These are phyloP conservation scores for Trichoderma aggressivum DNA, from an alignment of 2,329 filamentous ascomycete genomes.

Conservation along the genomic window DNA sequence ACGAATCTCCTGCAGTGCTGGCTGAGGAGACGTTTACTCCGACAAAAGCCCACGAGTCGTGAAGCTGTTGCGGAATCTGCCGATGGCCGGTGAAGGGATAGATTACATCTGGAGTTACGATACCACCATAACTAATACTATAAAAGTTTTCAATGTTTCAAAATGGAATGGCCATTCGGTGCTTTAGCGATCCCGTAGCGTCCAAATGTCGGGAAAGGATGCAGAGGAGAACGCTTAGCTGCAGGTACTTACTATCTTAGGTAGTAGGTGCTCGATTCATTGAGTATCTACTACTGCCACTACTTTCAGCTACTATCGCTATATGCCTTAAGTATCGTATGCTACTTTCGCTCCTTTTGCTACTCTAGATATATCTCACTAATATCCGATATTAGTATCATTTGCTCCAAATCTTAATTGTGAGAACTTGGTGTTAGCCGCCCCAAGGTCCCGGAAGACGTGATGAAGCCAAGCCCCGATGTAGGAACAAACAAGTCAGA, in stretches of 20 bases:
- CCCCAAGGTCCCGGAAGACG: neutral
- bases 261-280: neutral
- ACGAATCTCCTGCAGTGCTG: neutral
- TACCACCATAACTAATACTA: neutral
- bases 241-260: neutral
- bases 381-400: neutral
- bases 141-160: neutral
- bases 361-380: neutral
- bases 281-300: neutral
- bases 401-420: neutral
- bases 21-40: neutral
- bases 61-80: neutral
- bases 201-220: neutral
- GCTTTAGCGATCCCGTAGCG: neutral
- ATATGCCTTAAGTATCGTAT: too few relatives aligned
- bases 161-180: neutral
- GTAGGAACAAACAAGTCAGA: neutral
- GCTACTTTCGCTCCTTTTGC: too few relatives aligned
- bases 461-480: neutral
- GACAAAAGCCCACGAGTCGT: conserved; percentile 6
- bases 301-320: too few relatives aligned
- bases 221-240: neutral
- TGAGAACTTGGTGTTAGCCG: neutral
- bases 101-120: neutral
- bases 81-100: neutral